These are phyloP conservation scores for Candida chilensis DNA, from an alignment of 805 yeast genomes.

Conservation along the genomic window DNA sequence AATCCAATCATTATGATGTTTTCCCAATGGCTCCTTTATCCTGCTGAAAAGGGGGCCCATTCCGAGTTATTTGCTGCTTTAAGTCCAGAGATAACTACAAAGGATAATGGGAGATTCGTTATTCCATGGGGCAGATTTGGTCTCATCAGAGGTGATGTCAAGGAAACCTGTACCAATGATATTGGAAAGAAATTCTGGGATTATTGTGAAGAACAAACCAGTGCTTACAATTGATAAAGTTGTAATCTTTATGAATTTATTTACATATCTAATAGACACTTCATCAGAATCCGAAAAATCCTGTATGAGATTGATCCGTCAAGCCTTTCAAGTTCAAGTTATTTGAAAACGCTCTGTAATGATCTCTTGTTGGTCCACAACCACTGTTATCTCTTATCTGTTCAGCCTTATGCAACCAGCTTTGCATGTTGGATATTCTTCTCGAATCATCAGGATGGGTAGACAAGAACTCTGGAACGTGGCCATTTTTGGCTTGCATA, in stretches of 20 bases:
- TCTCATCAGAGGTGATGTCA: conserved; percentile 8
- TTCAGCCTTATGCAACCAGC: conserved; percentile 59
- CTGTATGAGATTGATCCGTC: no score
- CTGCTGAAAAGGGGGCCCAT: conserved; percentile 22
- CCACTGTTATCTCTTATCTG: conserved; percentile 28
- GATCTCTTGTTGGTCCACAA: no score
- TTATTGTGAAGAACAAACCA: conserved; percentile 8
- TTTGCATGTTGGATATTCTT: conserved; percentile 57
- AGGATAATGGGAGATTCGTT: conserved; percentile 20
- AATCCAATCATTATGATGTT: no score
- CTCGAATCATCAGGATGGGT: conserved; percentile 85
- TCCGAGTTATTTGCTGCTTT: conserved; percentile 26
- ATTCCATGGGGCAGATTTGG: conserved; percentile 21
- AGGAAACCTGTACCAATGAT: conserved; percentile 3
- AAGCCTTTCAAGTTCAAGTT: no score
- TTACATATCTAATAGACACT: no score
- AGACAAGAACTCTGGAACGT: conserved; percentile 55
- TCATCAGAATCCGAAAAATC: no score
- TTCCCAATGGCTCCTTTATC: conserved; percentile 6
- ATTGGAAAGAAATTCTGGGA: conserved; percentile 7
- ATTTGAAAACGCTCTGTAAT: no score
- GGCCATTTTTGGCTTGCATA: conserved; percentile 29
- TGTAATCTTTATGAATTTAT: no score
- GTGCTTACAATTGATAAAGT: no score
- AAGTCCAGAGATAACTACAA: conserved; percentile 14